These are phyloP conservation scores for Alternaria ethzedia DNA, from an alignment of 2,329 filamentous ascomycete genomes.

Conservation along the genomic window DNA sequence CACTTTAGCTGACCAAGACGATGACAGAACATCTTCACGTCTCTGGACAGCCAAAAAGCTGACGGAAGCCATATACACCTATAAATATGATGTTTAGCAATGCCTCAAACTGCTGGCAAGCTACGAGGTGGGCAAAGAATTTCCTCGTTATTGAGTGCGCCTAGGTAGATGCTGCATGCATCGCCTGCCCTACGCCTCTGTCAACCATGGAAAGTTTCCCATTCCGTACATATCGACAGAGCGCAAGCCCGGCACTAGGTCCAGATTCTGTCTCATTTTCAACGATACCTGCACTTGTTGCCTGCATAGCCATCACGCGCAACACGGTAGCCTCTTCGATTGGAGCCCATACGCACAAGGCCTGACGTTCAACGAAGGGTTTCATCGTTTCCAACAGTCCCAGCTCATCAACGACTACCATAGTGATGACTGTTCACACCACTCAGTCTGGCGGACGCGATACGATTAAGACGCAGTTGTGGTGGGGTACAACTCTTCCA, in stretches of 20 bases:
- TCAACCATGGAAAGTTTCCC: not conserved
- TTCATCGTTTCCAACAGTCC: not conserved
- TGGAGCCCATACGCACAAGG: not conserved
- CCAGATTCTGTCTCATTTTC: not conserved
- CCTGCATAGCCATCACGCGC: not conserved
- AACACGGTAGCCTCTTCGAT: not conserved
- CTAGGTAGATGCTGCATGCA: not conserved
- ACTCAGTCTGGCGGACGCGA: not conserved
- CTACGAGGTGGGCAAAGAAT: not conserved
- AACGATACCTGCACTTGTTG: not conserved
- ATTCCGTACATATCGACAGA: not conserved
- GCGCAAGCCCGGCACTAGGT: not conserved
- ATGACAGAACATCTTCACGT: not conserved
- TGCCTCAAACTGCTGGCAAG: not conserved
- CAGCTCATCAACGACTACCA: not conserved
- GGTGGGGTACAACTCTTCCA: not conserved
- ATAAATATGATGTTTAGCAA: not conserved
- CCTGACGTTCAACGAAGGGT: not conserved
- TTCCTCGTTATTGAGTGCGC: not conserved
- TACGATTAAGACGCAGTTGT: not conserved
- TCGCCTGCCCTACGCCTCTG: not conserved
- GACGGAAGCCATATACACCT: not conserved
- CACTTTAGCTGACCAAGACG: not conserved
- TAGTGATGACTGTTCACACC: not conserved
- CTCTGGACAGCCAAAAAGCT: not conserved